phyloP scores from a whole-genome alignment of 306 rosid species.

The Lupinus albus region DNA sequence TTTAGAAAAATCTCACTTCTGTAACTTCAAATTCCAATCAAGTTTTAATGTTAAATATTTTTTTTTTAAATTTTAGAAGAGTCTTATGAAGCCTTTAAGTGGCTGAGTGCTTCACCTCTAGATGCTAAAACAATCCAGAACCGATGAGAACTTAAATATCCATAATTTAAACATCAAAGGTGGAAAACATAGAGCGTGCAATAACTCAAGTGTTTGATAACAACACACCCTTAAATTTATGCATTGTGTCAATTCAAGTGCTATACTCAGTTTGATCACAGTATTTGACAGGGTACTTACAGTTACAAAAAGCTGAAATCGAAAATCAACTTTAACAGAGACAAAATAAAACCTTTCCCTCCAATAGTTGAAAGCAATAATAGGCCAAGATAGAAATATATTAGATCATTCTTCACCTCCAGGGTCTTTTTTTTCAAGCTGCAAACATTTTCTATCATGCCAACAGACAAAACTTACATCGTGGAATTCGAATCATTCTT shows the following conservation, averaged over 20 bases:
- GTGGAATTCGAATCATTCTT: conserved; percentile 24
- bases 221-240: too few relatives aligned
- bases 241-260: too few relatives aligned
- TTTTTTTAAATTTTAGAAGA: too few relatives aligned
- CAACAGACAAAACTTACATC: conserved; percentile 22
- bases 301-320: neutral
- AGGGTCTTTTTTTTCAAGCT: neutral
- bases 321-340: neutral
- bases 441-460: conserved; percentile 21
- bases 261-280: too few relatives aligned
- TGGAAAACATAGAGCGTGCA: too few relatives aligned
- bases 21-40: neutral
- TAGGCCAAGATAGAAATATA: neutral
- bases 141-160: too few relatives aligned
- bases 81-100: too few relatives aligned
- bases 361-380: neutral
- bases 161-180: too few relatives aligned
- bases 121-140: too few relatives aligned
- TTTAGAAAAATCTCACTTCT: too few relatives aligned
- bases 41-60: neutral
- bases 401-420: neutral
- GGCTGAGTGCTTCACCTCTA: too few relatives aligned
- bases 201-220: too few relatives aligned
- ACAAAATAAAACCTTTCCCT: neutral
- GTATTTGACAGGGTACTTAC: neutral